Base-by-base conservation (phyloP, 306 rosid species). In the Vachellia collinsii region DNA sequence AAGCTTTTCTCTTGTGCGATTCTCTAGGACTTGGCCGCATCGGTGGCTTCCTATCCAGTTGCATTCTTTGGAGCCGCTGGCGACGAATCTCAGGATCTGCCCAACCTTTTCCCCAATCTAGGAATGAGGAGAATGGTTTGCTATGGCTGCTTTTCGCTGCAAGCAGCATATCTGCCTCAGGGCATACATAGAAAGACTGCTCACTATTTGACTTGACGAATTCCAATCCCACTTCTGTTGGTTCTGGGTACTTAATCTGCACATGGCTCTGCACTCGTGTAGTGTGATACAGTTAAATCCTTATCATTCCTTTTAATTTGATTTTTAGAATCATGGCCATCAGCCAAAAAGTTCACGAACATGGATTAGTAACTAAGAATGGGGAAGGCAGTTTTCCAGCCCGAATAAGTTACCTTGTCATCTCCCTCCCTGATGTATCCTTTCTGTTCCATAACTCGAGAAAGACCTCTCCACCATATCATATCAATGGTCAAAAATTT, bases 11-110 rank as follows among this genome's bases (percentile, higher is more conserved):
- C 83, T 80, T 88, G 6, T 78, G 82, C 25, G 43, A 80, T 72
- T 79, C 89, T 77, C 80, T 63, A 44, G 80, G 69, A 51, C 85
- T 80, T 12, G 39, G 78, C 58, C 12, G 80, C 88, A 54, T 89
- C 65, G 20, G 22, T 71, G 90, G 85, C 77, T 80, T 85, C 78
- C 83, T 76, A 56, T 48, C 48, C 39, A 4, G 50, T 50, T 39
- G 91, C 69, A 85, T 84, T 79, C 80, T 81, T 75, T 88, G 88
- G 42, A 94, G 86, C 58, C 99, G 92, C 77, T 90, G 94, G 50
- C 85, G 97, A 39, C 97, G 95, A 75, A 94, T 93, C 89, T 88
- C 94, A 53, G 99, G 97, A 89, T 94, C 94, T 10, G 97, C 99
- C 99, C 97, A 94, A 77, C 97, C 97, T 67, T 77, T 90, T 81